Conservation (phyloP, 306 rosid species). For the Senna tora region DNA sequence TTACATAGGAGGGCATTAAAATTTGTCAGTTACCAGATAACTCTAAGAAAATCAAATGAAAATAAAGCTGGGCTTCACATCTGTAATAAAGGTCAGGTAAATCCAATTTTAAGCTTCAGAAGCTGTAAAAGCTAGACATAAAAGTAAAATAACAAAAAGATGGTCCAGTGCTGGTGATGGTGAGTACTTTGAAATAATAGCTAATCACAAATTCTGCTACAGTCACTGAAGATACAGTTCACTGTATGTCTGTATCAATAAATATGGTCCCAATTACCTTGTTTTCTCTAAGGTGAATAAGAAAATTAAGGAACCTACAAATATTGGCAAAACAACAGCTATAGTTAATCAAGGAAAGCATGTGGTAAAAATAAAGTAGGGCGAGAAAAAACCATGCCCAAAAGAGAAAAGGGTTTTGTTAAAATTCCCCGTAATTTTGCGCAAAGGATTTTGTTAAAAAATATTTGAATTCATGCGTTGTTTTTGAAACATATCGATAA, state of each 20-base stretch:
- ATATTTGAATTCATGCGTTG: too few relatives aligned
- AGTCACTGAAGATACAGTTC: background rate
- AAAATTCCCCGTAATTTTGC: too few relatives aligned
- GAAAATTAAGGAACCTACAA: background rate
- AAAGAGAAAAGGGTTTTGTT: too few relatives aligned
- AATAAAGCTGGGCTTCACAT: background rate
- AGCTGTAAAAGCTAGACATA: background rate
- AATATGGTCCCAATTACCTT: slow-evolving; percentile 8
- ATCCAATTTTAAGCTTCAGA: background rate
- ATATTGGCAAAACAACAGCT: background rate
- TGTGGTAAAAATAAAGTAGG: too few relatives aligned
- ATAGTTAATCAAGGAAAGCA: background rate
- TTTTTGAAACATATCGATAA: too few relatives aligned
- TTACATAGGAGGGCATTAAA: background rate
- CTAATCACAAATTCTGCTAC: background rate
- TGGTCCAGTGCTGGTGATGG: background rate
- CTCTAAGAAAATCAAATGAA: background rate
- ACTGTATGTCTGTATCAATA: too few relatives aligned
- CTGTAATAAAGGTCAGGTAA: background rate
- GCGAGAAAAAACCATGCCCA: background rate
- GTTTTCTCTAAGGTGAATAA: background rate
- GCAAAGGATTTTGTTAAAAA: too few relatives aligned
- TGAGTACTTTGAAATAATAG: background rate
- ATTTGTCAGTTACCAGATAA: background rate
- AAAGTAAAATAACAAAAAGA: background rate